Evolutionary conservation across 2,329 filamentous ascomycete genomes (phyloP), one percentile per base, ranked within the genome.

Genomic region (Bipolaris victoriae): DNA sequence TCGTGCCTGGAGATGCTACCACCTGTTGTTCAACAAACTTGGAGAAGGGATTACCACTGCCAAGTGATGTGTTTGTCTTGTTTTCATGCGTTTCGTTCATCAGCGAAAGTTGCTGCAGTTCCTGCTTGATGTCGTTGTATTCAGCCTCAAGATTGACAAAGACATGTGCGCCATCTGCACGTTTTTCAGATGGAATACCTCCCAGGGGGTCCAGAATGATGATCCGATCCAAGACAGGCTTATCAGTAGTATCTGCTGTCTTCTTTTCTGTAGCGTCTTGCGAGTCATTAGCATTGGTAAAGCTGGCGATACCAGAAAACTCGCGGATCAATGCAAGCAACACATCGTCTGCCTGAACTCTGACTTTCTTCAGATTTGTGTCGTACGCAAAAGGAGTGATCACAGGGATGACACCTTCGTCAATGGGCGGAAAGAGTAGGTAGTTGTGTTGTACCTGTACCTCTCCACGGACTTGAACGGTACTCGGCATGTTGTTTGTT

Each of bases 141-240:
- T 99, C 94, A 71, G 98, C 92, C 71, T 96, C 90, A 55, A 99
- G 83, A 67, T 99, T 99, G 71, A 99, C 86, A 71, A 97, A 98
- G 7, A 95, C 86, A 72, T 95, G 90, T 1, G 90, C 84, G 49
- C 83, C 85, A 65, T 76, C 89, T 78, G 43, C 84, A 79, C 63
- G 84, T 75, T 73, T 83, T 78, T 67, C 83, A 73, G 57, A 91
- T 0, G 95, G 95, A 44, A 93, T 92, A 0, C 92, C 94, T 3
- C 95, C 95, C 0, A 92, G 78, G 0, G 91, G 88, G 74, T 99
- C 95, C 6, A 99, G 82, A 26, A 99, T 81, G 60, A 99, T 96
- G 40, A 99, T 82, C 35, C 94, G 86, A 71, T 98, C 94, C 5
- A 99, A 79, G 77, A 72, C 61, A 6, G 66, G 66, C 41, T 64